Evolutionary conservation across 2,329 filamentous ascomycete genomes (phyloP), one percentile per base, ranked within the genome.

Genomic region (Claviceps pazoutovae): DNA sequence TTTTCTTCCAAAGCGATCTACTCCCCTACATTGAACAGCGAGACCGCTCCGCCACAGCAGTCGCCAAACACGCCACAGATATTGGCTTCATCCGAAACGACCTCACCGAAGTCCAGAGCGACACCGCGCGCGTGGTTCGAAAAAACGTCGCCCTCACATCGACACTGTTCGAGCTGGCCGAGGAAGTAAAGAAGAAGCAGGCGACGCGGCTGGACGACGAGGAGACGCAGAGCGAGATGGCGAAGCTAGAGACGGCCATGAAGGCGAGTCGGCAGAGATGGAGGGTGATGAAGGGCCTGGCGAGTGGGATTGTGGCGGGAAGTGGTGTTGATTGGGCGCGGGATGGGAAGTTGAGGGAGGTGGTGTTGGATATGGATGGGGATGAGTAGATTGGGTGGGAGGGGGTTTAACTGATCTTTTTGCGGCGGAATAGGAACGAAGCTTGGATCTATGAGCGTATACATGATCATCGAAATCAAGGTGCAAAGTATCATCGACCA

Each of bases 321-420:
- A 94, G 88, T 64, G 88, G 88, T 46, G 73, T 93, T 51, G 82
- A 94, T 61, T 95, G 88, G 88, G 81, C 80, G 13, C 71, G 76
- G 42, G 82, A 94, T 65, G 75, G 81, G 49, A 74, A 72, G 54
- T 69, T 95, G 55, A 74, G 78, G 53, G 78, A 80, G 49, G 73
- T 91, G 55, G 87, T 95, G 26, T 71, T 94, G 55, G 88, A 87
- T 61, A 69, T 73, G 11, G 80, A 83, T 56, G 53, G 53, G 9
- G 50, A 54, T 42, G 53, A 54, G 16, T 53, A 50, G 51, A 48
- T 26, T 13, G 17, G 4, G 11, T 23, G 41, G 17, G 19, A 34
- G 30, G 8, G 30, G 9, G 30, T 34, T 34, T 34, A 1, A 11
- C 30, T 34, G 30, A 34, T 34, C 9, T 11, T 11, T 4, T 34